Evolutionary conservation across 2,329 filamentous ascomycete genomes (phyloP).

Genomic region (Penicillium sp.): DNA sequence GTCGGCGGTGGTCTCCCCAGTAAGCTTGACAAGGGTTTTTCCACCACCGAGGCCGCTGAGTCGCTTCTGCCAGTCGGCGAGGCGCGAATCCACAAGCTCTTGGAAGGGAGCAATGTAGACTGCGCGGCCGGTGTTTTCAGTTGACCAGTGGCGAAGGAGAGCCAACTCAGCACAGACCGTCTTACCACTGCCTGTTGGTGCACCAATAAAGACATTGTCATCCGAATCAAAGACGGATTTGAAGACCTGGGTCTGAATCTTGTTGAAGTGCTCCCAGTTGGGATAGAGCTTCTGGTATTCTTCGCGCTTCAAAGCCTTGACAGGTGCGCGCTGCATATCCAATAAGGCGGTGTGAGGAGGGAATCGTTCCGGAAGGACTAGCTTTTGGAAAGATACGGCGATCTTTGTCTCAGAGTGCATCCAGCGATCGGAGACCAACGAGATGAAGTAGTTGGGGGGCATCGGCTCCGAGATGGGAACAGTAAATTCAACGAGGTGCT

Average conservation of each 20-base stretch:
- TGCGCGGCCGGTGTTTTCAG: constrained; percentile 69
- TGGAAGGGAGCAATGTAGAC: constrained; percentile 96
- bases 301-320: constrained; percentile 81
- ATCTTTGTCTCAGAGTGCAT: constrained; percentile 97
- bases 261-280: constrained; percentile 87
- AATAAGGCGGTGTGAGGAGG: constrained; percentile 89
- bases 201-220: constrained; percentile 89
- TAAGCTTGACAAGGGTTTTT: constrained; percentile 89
- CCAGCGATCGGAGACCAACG: constrained; percentile 91
- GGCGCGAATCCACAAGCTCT: constrained; percentile 79
- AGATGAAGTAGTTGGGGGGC: constrained; percentile 98
- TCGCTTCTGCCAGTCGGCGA: constrained; percentile 82
- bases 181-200: constrained; percentile 94
- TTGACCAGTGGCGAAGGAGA: constrained; percentile 82
- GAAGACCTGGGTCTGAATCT: constrained; percentile 95
- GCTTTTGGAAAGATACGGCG: constrained; percentile 90
- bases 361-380: constrained; percentile 93
- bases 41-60: constrained; percentile 72
- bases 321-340: constrained; percentile 86
- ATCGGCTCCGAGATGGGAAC: constrained; percentile 96
- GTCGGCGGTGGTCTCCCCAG: constrained; percentile 87
- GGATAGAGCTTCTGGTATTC: constrained; percentile 82
- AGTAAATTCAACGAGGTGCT: constrained; percentile 94
- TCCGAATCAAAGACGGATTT: constrained; percentile 88
- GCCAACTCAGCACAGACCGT: constrained; percentile 96